Evolutionary conservation across 495 filamentous ascomycete species (phyloP), one percentile per base, ranked within the genome.

Genomic region (Neurospora africana): DNA sequence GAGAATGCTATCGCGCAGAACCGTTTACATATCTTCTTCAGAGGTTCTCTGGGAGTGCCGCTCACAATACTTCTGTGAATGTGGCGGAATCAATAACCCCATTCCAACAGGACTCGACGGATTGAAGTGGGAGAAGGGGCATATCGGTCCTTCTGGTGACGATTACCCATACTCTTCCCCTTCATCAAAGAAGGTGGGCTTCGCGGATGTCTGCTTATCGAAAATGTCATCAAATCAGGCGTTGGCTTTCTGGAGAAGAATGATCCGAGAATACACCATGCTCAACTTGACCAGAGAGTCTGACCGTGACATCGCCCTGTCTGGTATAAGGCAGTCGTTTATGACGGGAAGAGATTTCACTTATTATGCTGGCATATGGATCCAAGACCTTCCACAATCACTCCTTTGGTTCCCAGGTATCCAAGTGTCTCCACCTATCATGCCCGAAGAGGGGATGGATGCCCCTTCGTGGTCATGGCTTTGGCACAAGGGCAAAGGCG

Each of bases 351-450:
- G 41, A 19, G 41, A 36, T 30, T 71, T 71, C 65, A 74, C 70
- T 0, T 74, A 72, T 40, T 71, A 72, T 53, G 73, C 73, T 27
- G 73, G 73, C 19, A 40, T 74, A 7, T 72, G 73, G 73, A 61
- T 74, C 27, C 70, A 74, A 35, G 70, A 72, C 53, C 41, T 69
- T 36, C 70, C 73, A 4, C 68, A 43, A 6, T 38, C 33, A 19
- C 35, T 71, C 2, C 19, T 61, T 10, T 71, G 44, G 70, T 4
- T 11, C 37, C 1, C 3, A 44, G 17, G 5, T 17, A 3, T 2
- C 40, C 1, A 0, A 2, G 15, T 43, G 40, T 43, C 40, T 6
- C 40, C 17, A 6, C 17, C 1, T 9, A n/a, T 9, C 3, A 9
- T 8, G 3, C 0, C 17, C 19, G 43, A 44, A 21, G 17, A 44